Conservation (phyloP, 495 filamentous ascomycete genomes). For the Trichoderma orchidacearum region DNA sequence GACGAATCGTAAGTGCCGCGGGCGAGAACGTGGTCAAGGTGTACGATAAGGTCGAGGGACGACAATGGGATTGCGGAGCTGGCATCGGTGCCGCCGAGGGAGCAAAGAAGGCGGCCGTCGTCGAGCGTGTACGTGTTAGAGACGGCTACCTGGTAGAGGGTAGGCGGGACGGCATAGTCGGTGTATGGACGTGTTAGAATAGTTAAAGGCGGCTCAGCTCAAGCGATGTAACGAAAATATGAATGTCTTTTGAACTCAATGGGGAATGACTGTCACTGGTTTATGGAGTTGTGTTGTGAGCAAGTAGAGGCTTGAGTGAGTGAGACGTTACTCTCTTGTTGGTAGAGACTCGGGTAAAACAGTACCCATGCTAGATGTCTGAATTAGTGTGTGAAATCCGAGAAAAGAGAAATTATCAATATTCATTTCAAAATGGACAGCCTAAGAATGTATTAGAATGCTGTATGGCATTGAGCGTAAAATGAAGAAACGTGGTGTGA, state of each 20-base stretch:
- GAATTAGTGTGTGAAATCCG: no score
- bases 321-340: no score
- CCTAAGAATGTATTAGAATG: no score
- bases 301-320: neutral
- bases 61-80: slow-evolving; percentile 94
- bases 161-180: slow-evolving; percentile 74
- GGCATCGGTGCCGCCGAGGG: slow-evolving; percentile 53
- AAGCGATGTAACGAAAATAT: neutral
- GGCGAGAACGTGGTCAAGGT: slow-evolving; percentile 91
- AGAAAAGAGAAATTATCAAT: no score
- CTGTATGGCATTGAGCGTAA: no score
- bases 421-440: no score
- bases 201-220: neutral
- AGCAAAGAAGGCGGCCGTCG: slow-evolving; percentile 46
- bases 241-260: neutral
- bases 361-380: no score
- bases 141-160: slow-evolving; percentile 93
- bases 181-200: slow-evolving; percentile 75
- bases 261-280: no score
- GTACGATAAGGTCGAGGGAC: slow-evolving; percentile 91
- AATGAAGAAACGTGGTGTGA: no score
- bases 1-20: slow-evolving; percentile 81
- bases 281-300: neutral
- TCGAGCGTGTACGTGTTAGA: slow-evolving; percentile 80
- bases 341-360: no score